Percentiles rank a stretch among this genome's conserved stretches.
Evolutionary conservation across 148 eudicot genomes (phyloP).

Genomic region (Gaultheria prostrata): DNA sequence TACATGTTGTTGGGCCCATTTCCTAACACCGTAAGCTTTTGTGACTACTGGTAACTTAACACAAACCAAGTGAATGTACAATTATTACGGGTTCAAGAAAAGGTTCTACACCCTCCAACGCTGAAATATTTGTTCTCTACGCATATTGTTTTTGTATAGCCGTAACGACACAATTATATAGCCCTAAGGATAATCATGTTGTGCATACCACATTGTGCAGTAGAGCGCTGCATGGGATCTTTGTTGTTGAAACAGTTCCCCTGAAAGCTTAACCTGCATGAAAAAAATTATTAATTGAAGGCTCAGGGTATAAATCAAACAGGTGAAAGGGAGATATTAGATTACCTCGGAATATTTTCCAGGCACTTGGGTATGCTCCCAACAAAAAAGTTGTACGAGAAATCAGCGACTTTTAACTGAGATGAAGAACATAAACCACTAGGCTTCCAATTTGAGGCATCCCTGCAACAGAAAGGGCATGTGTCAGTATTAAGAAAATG

Average conservation of each 20-base stretch:
- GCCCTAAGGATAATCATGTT: not conserved
- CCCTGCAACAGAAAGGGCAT: conserved; percentile 43
- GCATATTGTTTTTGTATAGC: not conserved
- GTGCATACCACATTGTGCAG: conserved; percentile 68
- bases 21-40: not conserved
- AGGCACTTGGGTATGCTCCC: conserved; percentile 86
- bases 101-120: not conserved
- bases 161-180: no score
- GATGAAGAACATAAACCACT: conserved; percentile 73
- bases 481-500: not conserved
- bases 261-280: conserved; percentile 69
- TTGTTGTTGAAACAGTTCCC: conserved; percentile 82
- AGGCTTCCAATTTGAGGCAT: conserved; percentile 38
- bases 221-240: conserved; percentile 66
- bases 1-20: not conserved
- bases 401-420: conserved; percentile 71
- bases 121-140: not conserved
- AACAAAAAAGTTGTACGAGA: conserved; percentile 69
- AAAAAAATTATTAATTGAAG: conserved; percentile 9
- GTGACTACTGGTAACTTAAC: no score
- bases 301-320: not conserved
- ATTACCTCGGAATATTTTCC: conserved; percentile 73
- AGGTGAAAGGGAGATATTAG: conserved; percentile 5
- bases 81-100: not conserved
- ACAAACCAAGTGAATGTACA: not conserved